phyloP scores from a whole-genome alignment of 1,139 yeast species.

The Nakaseomyces nivariensis region DNA sequence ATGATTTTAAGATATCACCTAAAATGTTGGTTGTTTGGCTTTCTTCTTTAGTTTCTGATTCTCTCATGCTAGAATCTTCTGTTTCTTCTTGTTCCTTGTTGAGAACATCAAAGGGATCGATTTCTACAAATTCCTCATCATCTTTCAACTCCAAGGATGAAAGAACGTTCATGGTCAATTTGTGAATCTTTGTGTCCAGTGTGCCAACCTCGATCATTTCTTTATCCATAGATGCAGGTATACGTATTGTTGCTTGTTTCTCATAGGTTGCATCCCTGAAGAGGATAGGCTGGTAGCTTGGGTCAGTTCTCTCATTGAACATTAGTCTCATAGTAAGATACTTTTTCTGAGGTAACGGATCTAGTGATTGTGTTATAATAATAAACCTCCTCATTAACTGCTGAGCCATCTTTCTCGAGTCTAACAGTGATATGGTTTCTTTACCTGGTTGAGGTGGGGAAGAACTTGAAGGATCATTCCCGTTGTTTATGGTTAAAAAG shows the following conservation, averaged over 20 bases:
- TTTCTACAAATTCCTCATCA: slow-evolving; percentile 6
- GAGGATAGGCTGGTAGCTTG: slow-evolving; percentile 38
- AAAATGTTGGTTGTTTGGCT: slow-evolving; percentile 29
- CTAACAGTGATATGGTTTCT: slow-evolving; percentile 21
- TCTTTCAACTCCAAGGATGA: slow-evolving; percentile 16
- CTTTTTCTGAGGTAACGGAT: slow-evolving; percentile 39
- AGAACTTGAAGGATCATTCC: background rate
- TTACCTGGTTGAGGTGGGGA: slow-evolving; percentile 1
- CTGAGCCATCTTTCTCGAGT: slow-evolving; percentile 36
- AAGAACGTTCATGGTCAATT: slow-evolving; percentile 18
- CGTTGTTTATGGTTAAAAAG: slow-evolving; percentile 17
- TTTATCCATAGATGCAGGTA: slow-evolving; percentile 16
- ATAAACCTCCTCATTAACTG: slow-evolving; percentile 41
- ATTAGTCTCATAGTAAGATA: slow-evolving; percentile 38
- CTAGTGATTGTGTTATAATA: slow-evolving; percentile 42
- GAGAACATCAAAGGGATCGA: slow-evolving; percentile 29
- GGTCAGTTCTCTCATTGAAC: slow-evolving; percentile 40
- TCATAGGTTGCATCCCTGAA: slow-evolving; percentile 38
- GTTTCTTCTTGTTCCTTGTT: slow-evolving; percentile 1
- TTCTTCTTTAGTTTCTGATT: slow-evolving; percentile 4
- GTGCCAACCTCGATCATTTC: slow-evolving; percentile 21
- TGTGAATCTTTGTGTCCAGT: slow-evolving; percentile 22
- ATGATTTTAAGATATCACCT: slow-evolving; percentile 22
- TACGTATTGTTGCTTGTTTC: slow-evolving; percentile 25
- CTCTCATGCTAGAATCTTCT: background rate